Conservation (phyloP, 2,329 filamentous ascomycete genomes). For the Exophiala sideris region DNA sequence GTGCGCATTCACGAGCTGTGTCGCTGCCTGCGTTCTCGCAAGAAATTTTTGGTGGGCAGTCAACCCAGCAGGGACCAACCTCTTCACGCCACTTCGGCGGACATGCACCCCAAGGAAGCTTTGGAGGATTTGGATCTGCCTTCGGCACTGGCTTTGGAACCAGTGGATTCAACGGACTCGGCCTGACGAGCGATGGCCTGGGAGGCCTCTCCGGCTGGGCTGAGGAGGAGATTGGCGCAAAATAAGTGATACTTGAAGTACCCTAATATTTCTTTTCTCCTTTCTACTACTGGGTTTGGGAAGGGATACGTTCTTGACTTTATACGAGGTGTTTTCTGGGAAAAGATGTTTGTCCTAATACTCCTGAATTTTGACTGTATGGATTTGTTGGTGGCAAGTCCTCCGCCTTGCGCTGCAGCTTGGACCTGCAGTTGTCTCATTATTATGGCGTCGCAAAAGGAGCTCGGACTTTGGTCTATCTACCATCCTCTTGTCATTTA, state of each 20-base stretch:
- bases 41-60: slow-evolving; percentile 50
- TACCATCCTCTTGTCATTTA: slow-evolving; percentile 2
- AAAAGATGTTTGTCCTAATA: slow-evolving; percentile 20
- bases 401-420: slow-evolving; percentile 13
- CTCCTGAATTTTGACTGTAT: slow-evolving; percentile 1
- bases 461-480: background rate
- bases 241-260: slow-evolving; percentile 36
- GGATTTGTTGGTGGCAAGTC: background rate
- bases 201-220: slow-evolving; percentile 60
- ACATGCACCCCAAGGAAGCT: slow-evolving; percentile 46
- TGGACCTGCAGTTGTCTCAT: slow-evolving; percentile 20
- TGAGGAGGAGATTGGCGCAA: slow-evolving; percentile 60
- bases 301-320: slow-evolving; percentile 10
- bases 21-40: slow-evolving; percentile 74
- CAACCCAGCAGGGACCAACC: slow-evolving; percentile 30
- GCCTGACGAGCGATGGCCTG: slow-evolving; percentile 52
- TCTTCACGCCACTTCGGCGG: slow-evolving; percentile 26
- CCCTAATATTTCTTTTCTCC: slow-evolving; percentile 8
- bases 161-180: slow-evolving; percentile 54
- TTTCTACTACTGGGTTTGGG: slow-evolving; percentile 2
- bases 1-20: slow-evolving; percentile 74
- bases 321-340: slow-evolving; percentile 10
- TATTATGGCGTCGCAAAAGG: slow-evolving; percentile 12
- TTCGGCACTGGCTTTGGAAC: slow-evolving; percentile 56
- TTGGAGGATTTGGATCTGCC: slow-evolving; percentile 57